Evolutionary conservation across 345 rosid genomes (phyloP).

Genomic region (Eucalyptus regnans): DNA sequence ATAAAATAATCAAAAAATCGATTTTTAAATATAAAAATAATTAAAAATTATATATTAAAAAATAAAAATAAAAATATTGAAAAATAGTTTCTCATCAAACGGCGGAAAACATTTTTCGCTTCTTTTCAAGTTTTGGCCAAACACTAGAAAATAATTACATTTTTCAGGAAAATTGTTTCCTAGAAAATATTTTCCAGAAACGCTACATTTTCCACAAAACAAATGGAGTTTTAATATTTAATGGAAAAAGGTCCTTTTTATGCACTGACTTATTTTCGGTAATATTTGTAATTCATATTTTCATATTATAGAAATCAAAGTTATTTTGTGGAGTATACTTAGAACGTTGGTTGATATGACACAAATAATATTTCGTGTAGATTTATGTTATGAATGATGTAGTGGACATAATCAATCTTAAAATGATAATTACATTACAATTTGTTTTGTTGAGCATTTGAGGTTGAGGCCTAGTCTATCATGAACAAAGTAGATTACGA

Average conservation of each 20-base stretch:
- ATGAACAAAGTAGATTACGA: fast-evolving
- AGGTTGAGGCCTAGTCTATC: neutral
- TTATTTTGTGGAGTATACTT: neutral
- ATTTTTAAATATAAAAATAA: too few species aligned
- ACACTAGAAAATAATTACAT: too few species aligned
- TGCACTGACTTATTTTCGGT: fast-evolving
- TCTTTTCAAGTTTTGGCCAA: fast-evolving
- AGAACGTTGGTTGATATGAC: neutral
- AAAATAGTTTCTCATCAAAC: fast-evolving
- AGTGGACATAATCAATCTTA: neutral
- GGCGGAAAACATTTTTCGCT: fast-evolving
- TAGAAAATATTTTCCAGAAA: fast-evolving
- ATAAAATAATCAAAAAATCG: fast-evolving
- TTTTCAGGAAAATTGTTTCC: fast-evolving
- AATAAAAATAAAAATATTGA: too few species aligned
- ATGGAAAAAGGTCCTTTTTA: neutral
- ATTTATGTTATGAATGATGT: neutral
- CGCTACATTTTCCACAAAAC: fast-evolving
- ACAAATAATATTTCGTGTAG: fast-evolving
- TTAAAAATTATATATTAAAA: too few species aligned
- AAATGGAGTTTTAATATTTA: neutral
- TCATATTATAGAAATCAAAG: neutral
- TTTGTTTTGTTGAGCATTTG: neutral
- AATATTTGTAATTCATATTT: neutral
- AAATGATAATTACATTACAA: neutral